Conservation (phyloP, 2,329 filamentous ascomycete species). For the Beauveria bassiana region DNA sequence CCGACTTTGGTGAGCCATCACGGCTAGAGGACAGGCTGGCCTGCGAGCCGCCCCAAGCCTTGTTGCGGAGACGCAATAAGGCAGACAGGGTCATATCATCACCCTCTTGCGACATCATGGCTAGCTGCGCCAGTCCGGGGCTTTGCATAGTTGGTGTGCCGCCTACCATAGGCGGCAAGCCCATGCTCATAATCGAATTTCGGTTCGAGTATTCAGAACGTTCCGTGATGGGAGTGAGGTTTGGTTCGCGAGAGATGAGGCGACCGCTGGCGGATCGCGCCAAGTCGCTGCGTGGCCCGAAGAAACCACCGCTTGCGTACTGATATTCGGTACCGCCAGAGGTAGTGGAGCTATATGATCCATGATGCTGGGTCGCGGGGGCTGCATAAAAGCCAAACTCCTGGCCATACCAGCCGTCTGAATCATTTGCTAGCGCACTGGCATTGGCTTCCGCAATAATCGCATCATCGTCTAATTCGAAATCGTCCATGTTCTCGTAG, state of each 20-base stretch:
- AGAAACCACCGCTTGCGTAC: conserved; percentile 79
- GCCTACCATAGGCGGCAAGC: conserved; percentile 32
- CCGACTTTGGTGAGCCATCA: conserved; percentile 43
- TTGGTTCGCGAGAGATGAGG: conserved; percentile 73
- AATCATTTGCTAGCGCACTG: conserved; percentile 83
- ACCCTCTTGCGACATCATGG: conserved; percentile 49
- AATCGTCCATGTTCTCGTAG: conserved; percentile 59
- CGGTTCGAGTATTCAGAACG: conserved; percentile 92
- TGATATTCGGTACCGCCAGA: conserved; percentile 35
- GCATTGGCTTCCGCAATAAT: conserved; percentile 95
- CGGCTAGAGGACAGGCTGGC: conserved; percentile 55
- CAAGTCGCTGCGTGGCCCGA: conserved; percentile 63
- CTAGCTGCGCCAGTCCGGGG: conserved; percentile 70
- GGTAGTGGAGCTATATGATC: conserved; percentile 33
- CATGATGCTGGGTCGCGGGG: conserved; percentile 36
- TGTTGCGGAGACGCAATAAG: conserved; percentile 63
- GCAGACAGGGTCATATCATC: conserved; percentile 67
- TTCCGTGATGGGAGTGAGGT: conserved; percentile 92
- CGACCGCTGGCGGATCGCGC: conserved; percentile 67
- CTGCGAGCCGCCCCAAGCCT: conserved; percentile 76
- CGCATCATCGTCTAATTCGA: conserved; percentile 71
- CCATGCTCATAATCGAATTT: conserved; percentile 77
- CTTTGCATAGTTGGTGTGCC: conserved; percentile 47
- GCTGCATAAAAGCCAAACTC: conserved; percentile 94
- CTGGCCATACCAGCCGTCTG: conserved; percentile 88